A percentile compares a stretch with the other conserved stretches of the same genome.
Conservation (phyloP, 768 basidiomycete species). For the Tricholoma bakamatsutake region DNA sequence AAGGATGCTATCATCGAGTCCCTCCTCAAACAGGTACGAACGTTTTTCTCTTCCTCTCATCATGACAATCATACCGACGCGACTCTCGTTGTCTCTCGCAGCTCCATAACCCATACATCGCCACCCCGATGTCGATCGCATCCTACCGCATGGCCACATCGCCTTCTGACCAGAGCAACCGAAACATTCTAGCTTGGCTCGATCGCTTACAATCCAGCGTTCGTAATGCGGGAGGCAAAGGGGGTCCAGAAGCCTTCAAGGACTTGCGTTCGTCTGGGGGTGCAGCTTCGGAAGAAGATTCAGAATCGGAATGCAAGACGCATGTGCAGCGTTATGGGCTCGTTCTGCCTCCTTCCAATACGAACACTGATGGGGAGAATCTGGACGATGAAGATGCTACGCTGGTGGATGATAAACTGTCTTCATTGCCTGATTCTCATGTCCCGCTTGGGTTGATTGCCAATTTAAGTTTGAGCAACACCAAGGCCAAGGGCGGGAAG, state of each 20-base stretch:
- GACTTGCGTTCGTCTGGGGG: constrained; percentile 30
- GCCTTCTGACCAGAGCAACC: constrained; percentile 64
- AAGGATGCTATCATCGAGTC: constrained; percentile 86
- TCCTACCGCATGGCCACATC: constrained; percentile 77
- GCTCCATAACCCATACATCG: constrained; percentile 77
- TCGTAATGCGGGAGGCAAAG: constrained; percentile 39
- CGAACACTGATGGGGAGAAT: constrained; percentile 24
- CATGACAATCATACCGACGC: constrained; percentile 1
- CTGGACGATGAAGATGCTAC: constrained; percentile 28
- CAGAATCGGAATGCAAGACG: constrained; percentile 35
- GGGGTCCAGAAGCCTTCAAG: constrained; percentile 39
- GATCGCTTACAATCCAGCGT: constrained; percentile 62
- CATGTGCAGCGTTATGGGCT: constrained; percentile 17
- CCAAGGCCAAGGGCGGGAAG: constrained; percentile 34
- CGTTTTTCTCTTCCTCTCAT: not conserved
- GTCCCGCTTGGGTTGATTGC: constrained; percentile 77
- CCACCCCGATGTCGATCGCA: constrained; percentile 73
- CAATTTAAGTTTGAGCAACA: constrained; percentile 59
- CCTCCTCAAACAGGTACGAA: constrained; percentile 67
- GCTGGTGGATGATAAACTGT: constrained; percentile 40
- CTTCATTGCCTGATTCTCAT: constrained; percentile 58
- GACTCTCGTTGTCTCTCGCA: constrained; percentile 21
- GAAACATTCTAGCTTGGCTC: constrained; percentile 69
- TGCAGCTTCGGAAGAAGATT: constrained; percentile 31
- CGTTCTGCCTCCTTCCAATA: constrained; percentile 5